phyloP scores from a whole-genome alignment of 768 basidiomycete genomes.

The Butyriboletus loyo region DNA sequence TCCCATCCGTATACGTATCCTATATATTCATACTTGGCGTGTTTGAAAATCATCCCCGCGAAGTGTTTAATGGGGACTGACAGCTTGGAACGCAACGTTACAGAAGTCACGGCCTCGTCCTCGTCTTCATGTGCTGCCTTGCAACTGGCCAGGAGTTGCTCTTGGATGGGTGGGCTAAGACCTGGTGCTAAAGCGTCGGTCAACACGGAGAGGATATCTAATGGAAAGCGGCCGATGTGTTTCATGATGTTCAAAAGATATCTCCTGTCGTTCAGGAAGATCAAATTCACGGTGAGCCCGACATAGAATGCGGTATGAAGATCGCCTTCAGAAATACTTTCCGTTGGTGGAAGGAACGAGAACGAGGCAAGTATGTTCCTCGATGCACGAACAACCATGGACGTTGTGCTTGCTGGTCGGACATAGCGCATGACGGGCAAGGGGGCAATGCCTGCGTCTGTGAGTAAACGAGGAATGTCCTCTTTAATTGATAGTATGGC shows the following conservation, averaged over 20 bases:
- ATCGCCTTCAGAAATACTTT: constrained; percentile 30
- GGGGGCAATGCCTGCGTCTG: constrained; percentile 24
- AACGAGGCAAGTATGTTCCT: constrained; percentile 39
- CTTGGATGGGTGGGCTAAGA: constrained; percentile 22
- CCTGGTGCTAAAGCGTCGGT: constrained; percentile 36
- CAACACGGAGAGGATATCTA: constrained; percentile 44
- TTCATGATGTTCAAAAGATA: constrained; percentile 33
- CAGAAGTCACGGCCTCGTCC: constrained; percentile 24
- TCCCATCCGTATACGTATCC: constrained; percentile 52
- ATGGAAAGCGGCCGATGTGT: constrained; percentile 35
- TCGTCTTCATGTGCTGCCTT: constrained; percentile 32
- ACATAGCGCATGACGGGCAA: constrained; percentile 19
- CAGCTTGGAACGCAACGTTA: constrained; percentile 26
- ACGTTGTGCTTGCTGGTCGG: constrained; percentile 29
- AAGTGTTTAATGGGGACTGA: constrained; percentile 36
- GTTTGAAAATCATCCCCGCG: constrained; percentile 49
- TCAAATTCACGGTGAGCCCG: constrained; percentile 37
- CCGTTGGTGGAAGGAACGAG: constrained; percentile 17
- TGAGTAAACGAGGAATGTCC: constrained; percentile 34
- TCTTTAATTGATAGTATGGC: constrained; percentile 35
- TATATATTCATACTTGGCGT: constrained; percentile 37
- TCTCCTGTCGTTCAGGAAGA: constrained; percentile 35
- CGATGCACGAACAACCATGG: constrained; percentile 41
- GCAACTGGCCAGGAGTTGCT: constrained; percentile 32
- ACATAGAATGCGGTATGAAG: constrained; percentile 35